phyloP scores from a whole-genome alignment of 75 land plant species.

The Selaginella moellendorffii region DNA sequence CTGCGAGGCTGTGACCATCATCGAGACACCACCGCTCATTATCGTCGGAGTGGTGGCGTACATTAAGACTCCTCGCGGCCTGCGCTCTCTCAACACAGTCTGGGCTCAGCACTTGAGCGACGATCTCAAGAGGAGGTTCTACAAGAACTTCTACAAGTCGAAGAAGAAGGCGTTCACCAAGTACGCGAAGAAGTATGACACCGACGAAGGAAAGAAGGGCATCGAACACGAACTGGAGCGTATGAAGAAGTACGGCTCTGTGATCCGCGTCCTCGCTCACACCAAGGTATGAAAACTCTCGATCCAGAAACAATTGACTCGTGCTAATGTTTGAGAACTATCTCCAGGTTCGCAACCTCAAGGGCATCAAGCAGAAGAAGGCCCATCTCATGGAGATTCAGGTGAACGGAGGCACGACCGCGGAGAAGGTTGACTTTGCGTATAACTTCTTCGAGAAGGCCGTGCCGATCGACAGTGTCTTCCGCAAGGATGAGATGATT shows the following conservation, averaged over 20 bases:
- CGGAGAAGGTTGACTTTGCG: slow-evolving; percentile 77
- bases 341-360: slow-evolving; percentile 65
- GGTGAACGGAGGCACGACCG: slow-evolving; percentile 66
- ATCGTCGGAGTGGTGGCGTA: slow-evolving; percentile 71
- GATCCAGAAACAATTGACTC: no score
- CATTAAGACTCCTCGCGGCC: slow-evolving; percentile 60
- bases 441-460: slow-evolving; percentile 70
- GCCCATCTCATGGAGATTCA: slow-evolving; percentile 89
- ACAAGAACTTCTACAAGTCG: slow-evolving; percentile 75
- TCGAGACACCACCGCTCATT: slow-evolving; percentile 79
- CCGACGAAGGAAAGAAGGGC: slow-evolving; percentile 64
- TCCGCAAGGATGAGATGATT: slow-evolving; percentile 90
- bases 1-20: slow-evolving; percentile 70
- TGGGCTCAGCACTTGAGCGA: slow-evolving; percentile 80
- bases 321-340: no score
- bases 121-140: slow-evolving; percentile 57
- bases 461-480: slow-evolving; percentile 64
- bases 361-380: slow-evolving; percentile 81
- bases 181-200: slow-evolving; percentile 53
- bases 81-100: slow-evolving; percentile 46
- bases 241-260: slow-evolving; percentile 57
- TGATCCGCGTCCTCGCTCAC: slow-evolving; percentile 62
- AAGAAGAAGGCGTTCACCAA: slow-evolving; percentile 79
- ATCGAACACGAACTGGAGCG: slow-evolving; percentile 49
- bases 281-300: slow-evolving; percentile 61